phyloP scores from a whole-genome alignment of 495 filamentous ascomycete species.

The Delitschia confertaspora region DNA sequence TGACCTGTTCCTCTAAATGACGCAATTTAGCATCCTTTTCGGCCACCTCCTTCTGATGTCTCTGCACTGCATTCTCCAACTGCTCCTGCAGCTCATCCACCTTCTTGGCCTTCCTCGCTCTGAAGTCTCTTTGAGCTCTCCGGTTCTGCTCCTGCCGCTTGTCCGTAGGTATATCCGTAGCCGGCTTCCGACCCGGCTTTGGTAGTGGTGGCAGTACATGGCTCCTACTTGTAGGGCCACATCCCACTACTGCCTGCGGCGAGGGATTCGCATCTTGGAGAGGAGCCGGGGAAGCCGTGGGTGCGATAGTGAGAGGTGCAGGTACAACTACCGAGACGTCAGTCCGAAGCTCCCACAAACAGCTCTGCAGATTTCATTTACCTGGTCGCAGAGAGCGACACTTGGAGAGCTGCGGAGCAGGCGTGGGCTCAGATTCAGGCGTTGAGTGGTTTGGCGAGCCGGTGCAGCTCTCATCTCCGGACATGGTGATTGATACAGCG shows the following conservation, averaged over 20 bases:
- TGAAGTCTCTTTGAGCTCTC: constrained; percentile 26
- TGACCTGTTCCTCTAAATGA: no score
- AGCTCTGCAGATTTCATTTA: no score
- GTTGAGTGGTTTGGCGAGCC: no score
- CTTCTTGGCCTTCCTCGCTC: constrained; percentile 20
- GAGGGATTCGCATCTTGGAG: constrained; percentile 17
- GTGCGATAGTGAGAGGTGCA: no score
- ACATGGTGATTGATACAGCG: no score
- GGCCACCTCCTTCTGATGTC: constrained; percentile 10
- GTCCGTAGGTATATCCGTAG: constrained; percentile 24
- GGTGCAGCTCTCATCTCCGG: no score
- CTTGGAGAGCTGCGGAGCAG: no score
- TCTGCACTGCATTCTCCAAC: constrained; percentile 15
- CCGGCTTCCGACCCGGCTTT: constrained; percentile 30
- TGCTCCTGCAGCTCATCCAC: constrained; percentile 17
- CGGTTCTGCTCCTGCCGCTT: constrained; percentile 31
- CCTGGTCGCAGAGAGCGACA: no score
- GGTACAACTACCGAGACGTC: no score
- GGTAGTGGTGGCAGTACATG: constrained; percentile 24
- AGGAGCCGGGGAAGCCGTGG: no score
- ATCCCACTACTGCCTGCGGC: constrained; percentile 15
- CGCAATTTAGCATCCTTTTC: constrained; percentile 4
- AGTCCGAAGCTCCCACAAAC: no score
- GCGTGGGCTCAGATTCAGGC: no score
- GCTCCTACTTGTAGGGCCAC: constrained; percentile 22